A percentile compares a stretch with the other conserved stretches of the same genome.
phyloP scores from a whole-genome alignment of 208 protist genomes.

The Leishmania martiniquensis region DNA sequence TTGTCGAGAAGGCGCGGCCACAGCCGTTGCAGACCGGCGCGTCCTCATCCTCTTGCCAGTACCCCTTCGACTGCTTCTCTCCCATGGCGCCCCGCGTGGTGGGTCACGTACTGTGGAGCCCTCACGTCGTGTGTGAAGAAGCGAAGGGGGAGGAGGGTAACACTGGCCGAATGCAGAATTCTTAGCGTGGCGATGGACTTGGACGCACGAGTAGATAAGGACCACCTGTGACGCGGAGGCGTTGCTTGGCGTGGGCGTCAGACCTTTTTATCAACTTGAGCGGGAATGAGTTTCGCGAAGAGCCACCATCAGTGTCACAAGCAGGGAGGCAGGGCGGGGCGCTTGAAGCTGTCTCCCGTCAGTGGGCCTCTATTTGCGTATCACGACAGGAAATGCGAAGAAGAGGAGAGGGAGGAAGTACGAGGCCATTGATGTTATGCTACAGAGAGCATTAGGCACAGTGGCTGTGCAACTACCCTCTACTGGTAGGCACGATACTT shows the following conservation, averaged over 20 bases:
- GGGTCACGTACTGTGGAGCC: background rate
- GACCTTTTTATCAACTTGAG: background rate
- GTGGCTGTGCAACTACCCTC: background rate
- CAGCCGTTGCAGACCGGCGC: conserved; percentile 83
- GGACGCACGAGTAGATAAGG: background rate
- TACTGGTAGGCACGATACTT: background rate
- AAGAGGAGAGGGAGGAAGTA: background rate
- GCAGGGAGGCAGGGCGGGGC: background rate
- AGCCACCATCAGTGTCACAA: background rate
- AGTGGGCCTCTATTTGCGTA: background rate
- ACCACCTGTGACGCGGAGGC: background rate
- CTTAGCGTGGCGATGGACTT: background rate
- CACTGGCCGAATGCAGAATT: background rate
- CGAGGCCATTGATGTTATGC: background rate
- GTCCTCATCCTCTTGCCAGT: conserved; percentile 92
- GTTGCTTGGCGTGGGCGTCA: background rate
- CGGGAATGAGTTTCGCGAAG: background rate
- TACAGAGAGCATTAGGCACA: background rate
- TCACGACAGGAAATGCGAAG: background rate
- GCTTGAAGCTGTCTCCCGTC: background rate
- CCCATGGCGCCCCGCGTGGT: conserved; percentile 39
- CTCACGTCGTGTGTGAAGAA: background rate
- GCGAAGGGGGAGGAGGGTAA: background rate
- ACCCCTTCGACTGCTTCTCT: conserved; percentile 57
- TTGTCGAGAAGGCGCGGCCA: conserved; percentile 63